Evolutionary conservation across 2,329 filamentous ascomycete species (phyloP), one percentile per base, ranked within the genome.

Genomic region (Phialophora tarda): DNA sequence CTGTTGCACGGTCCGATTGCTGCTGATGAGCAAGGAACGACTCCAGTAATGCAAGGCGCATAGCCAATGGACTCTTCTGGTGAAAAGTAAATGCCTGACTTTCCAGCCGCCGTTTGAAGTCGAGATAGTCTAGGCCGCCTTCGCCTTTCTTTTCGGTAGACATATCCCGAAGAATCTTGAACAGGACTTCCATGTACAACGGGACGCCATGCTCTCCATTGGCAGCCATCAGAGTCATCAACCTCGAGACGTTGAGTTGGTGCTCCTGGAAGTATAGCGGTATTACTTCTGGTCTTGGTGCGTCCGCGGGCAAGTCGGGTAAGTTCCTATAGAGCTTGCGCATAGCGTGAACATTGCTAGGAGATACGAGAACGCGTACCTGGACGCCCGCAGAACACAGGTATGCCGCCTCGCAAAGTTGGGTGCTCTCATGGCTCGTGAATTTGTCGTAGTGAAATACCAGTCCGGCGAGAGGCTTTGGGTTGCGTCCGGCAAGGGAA

Each of bases 361-460:
- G 81, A 0, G 84, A 82, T 0, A 86, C 84, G 0, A 88, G 73
- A 0, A 88, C 79, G 0, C 78, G 78, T 2, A 87, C 83, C 1
- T 79, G 78, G 38, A 86, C 79, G 0, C 77, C 77, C 0, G 75
- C 63, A 0, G 83, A 83, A 38, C 81, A 81, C 0, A 89, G 76
- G 66, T 83, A 84, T 0, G 86, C 84, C 1, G 84, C 85, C 72
- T 89, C 86, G 61, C 86, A 87, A 0, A 78, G 68, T 61, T 80
- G 78, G 0, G 74, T 76, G 50, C 63, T 66, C 21, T 53, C 56
- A 34, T 32, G n/a, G 0, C 81, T 84, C 11, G 81, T 79, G 67
- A 85, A 86, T 0, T 81, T 82, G 69, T 89, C 86, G 65, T 88
- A 90, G 68, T 90, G 87, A 57, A 91, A 90, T 0, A 91, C 83